phyloP scores from a whole-genome alignment of 257 asterid species.

The Solanum infundibuliforme region DNA sequence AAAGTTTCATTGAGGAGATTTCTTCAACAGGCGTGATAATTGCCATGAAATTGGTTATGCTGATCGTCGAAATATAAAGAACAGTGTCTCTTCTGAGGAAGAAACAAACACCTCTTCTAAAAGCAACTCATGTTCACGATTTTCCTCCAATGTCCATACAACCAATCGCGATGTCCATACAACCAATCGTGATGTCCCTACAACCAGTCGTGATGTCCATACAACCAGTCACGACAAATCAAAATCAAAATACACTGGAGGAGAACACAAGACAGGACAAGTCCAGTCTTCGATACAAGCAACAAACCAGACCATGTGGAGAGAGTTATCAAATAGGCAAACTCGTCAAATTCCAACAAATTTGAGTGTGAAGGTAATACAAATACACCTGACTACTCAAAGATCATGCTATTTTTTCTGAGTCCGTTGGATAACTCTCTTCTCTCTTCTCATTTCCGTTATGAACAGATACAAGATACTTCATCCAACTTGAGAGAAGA shows the following conservation, averaged over 20 bases:
- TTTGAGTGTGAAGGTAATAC: conserved; percentile 21
- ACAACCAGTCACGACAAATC: neutral
- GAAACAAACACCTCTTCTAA: neutral
- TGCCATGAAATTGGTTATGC: conserved; percentile 10
- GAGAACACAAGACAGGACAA: neutral
- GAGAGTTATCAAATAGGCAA: neutral
- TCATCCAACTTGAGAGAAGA: conserved; percentile 25
- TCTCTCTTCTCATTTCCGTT: neutral
- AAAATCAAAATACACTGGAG: neutral
- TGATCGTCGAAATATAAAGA: neutral
- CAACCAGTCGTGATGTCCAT: too few species aligned
- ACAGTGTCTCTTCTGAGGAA: neutral
- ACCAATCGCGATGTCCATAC: neutral
- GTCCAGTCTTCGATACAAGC: conserved; percentile 1
- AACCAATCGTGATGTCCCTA: neutral
- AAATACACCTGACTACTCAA: neutral
- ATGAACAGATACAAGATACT: conserved; percentile 15
- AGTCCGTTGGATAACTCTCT: too few species aligned
- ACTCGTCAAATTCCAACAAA: neutral
- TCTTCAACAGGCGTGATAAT: neutral
- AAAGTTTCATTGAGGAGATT: neutral
- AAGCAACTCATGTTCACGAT: neutral
- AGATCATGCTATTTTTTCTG: too few species aligned
- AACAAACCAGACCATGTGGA: neutral
- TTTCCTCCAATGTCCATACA: neutral